Base-by-base conservation (phyloP, 148 eudicot species). In the Oxyria digyna region DNA sequence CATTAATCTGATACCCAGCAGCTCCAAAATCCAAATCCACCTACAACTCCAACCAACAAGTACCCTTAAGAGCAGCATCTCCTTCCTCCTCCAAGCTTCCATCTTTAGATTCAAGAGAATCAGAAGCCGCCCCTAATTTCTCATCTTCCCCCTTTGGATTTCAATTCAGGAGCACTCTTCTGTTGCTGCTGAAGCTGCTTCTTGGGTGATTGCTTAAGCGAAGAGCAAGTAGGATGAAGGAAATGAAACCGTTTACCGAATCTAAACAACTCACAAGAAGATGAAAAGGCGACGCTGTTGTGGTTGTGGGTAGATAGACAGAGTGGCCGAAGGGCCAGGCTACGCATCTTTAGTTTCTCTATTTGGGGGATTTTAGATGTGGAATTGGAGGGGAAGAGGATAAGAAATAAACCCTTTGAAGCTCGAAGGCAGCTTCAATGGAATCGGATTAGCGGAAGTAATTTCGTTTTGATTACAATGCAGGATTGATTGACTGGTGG, bases 1-100 rank as follows among this genome's bases (percentile, higher is more conserved):
- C 76, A 81, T 87, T 91, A 72, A 94, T 78, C 67, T 91, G 97
- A 72, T 82, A 94, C 38, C 99, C 99, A 79, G 84, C 82, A 62
- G 87, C 48, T n/a, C n/a, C n/a, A n/a, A n/a, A n/a, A n/a, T 2
- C 89, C 96, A 83, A 94, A 94, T 7, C 96, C 99, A 73, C 96
- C 99, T 48, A 91, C 84, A 62, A 87, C 80, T 45, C 88, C 97
- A 17, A 88, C 84, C 70, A 94, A 84, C 77, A 62, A 20, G 88
- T 85, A 1, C 99, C 97, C 76, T 86, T 94, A 62, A 94, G 54
- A 6, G 97, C 97, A 32, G 69, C 70, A 8, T 74, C 86, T 26
- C 81, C 89, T 23, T 83, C 91, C 55, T 57, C 41, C n/a, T 57
- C 86, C 67, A 27, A 70, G 31, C 10, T 42, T 17, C 37, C 67